These are phyloP conservation scores for Penstemon barbatus DNA, from an alignment of 257 asterid genomes.

Conservation along the genomic window DNA sequence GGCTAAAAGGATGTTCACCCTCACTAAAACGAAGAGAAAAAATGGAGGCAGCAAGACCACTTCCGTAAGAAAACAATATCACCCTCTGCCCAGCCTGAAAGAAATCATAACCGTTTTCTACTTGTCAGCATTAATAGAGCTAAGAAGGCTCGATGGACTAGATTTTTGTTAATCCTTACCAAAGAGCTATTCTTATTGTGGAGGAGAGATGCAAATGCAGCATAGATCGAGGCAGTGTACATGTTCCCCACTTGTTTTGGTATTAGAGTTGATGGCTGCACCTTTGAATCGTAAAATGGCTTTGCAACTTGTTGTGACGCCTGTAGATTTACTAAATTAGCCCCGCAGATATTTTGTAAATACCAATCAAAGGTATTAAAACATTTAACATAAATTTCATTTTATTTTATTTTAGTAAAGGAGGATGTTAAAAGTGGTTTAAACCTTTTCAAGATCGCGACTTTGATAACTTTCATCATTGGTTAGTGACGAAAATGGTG, in stretches of 20 bases:
- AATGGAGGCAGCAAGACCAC: constrained; percentile 88
- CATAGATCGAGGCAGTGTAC: constrained; percentile 98
- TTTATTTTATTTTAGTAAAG: neutral
- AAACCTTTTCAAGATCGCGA: constrained; percentile 98
- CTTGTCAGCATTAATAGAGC: constrained; percentile 5
- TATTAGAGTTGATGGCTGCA: constrained; percentile 82
- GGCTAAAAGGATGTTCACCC: constrained; percentile 81
- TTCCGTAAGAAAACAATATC: constrained; percentile 87
- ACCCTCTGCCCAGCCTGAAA: constrained; percentile 86
- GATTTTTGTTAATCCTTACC: constrained; percentile 45
- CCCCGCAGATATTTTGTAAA: constrained; percentile 7
- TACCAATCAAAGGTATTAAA: neutral
- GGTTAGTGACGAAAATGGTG: constrained; percentile 68
- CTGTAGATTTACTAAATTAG: constrained; percentile 43
- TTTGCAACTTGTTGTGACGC: constrained; percentile 92
- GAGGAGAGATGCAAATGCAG: constrained; percentile 91
- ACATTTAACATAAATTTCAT: neutral
- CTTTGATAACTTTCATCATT: constrained; percentile 84
- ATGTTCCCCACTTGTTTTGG: constrained; percentile 98
- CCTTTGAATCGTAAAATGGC: constrained; percentile 74
- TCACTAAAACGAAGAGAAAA: constrained; percentile 77
- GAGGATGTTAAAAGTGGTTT: constrained; percentile 4
- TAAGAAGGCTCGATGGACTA: neutral
- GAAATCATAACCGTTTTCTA: neutral
- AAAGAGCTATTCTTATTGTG: constrained; percentile 69